Evolutionary conservation across 2,329 filamentous ascomycete genomes (phyloP).

Genomic region (Cladosporium sp.): DNA sequence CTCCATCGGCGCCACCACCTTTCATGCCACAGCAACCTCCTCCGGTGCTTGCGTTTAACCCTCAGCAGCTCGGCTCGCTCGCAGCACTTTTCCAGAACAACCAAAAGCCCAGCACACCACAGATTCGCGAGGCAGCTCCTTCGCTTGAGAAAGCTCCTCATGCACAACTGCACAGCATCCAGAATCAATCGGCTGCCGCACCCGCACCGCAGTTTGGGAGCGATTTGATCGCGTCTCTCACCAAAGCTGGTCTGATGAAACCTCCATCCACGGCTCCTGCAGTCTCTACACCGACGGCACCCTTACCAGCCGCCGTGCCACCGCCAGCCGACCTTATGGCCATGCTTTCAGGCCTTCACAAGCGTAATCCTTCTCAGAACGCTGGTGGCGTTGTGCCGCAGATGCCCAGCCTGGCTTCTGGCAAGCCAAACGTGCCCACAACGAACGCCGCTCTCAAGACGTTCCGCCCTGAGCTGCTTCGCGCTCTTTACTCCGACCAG

Average conservation of each 20-base stretch:
- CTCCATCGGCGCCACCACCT: slow-evolving; percentile 22
- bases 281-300: slow-evolving; percentile 7
- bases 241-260: slow-evolving; percentile 26
- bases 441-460: slow-evolving; percentile 28
- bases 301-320: background rate
- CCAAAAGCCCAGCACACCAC: slow-evolving; percentile 34
- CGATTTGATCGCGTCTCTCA: slow-evolving; percentile 28
- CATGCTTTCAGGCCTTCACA: slow-evolving; percentile 7
- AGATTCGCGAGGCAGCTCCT: slow-evolving; percentile 30
- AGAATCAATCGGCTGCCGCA: slow-evolving; percentile 24
- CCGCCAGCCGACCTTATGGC: slow-evolving; percentile 7
- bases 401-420: background rate
- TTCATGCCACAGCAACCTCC: slow-evolving; percentile 20
- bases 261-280: slow-evolving; percentile 14
- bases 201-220: slow-evolving; percentile 20
- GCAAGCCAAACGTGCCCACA: slow-evolving; percentile 21
- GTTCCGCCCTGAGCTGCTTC: slow-evolving; percentile 69
- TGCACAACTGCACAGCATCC: slow-evolving; percentile 28
- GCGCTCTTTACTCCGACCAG: slow-evolving; percentile 71
- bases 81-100: slow-evolving; percentile 30
- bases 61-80: slow-evolving; percentile 19
- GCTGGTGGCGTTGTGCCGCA: background rate
- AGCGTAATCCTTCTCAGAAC: slow-evolving; percentile 1
- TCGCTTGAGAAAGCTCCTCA: slow-evolving; percentile 27
- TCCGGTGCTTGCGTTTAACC: slow-evolving; percentile 17